A percentile compares a stretch with the other conserved stretches of the same genome.
These are phyloP conservation scores for Talaromyces sp. DNA, from an alignment of 2,329 filamentous ascomycete species.

Conservation along the genomic window DNA sequence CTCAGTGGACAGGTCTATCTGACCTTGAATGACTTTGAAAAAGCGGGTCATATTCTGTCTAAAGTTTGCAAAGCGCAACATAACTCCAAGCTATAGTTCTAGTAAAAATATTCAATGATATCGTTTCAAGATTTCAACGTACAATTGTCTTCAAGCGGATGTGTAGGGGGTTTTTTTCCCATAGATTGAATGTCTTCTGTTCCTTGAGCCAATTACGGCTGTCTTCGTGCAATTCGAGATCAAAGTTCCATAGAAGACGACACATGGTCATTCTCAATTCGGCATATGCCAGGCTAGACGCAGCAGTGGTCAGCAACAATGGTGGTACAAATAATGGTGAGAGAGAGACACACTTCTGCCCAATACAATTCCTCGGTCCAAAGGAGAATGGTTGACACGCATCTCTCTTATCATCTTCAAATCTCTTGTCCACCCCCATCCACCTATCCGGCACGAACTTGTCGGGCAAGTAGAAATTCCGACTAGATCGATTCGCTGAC, in stretches of 20 bases:
- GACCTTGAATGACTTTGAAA: constrained; percentile 72
- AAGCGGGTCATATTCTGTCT: constrained; percentile 59
- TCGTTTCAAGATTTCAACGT: neutral
- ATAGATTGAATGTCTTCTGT: constrained; percentile 9
- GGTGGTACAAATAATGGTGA: neutral
- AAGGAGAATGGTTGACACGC: constrained; percentile 49
- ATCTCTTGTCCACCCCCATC: constrained; percentile 26
- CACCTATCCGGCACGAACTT: neutral
- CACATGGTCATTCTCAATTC: constrained; percentile 11
- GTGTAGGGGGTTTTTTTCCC: constrained; percentile 3
- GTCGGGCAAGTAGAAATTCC: neutral
- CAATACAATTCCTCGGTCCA: constrained; percentile 51
- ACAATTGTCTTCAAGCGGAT: neutral
- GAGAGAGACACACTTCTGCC: constrained; percentile 36
- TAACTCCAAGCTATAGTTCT: neutral
- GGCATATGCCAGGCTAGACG: constrained; percentile 8
- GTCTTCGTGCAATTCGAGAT: neutral
- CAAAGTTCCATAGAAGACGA: constrained; percentile 4
- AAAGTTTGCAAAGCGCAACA: constrained; percentile 42
- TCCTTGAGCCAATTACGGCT: constrained; percentile 3
- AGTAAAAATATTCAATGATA: too few relatives aligned
- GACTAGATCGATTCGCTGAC: neutral
- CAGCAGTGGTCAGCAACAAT: neutral
- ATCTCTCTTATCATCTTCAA: constrained; percentile 42
- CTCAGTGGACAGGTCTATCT: constrained; percentile 80